Evolutionary conservation across 2,329 filamentous ascomycete genomes (phyloP), one percentile per base, ranked within the genome.

Genomic region (Neonectria punicea): DNA sequence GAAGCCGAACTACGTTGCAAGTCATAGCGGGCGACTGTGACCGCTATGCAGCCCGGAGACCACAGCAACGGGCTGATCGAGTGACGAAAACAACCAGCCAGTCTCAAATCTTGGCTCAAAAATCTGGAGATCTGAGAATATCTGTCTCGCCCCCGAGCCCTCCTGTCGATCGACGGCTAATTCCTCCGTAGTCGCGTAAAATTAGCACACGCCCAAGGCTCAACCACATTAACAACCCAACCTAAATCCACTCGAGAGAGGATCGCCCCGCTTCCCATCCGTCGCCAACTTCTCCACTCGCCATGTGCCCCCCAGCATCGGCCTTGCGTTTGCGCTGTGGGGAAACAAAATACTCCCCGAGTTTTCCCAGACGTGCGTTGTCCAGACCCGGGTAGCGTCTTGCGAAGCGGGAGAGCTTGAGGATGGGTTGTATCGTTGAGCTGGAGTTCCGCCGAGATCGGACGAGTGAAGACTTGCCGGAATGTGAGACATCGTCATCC

Each of bases 301-400:
- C 62, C 57, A 65, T 61, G 57, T 65, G 57, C 57, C 30, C 56
- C 56, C 43, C 50, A 41, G 43, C 55, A 41, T 60, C 44, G 44
- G 44, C 47, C 43, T 51, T 44, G 22, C 39, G 28, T 30, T 30
- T 18, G 49, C 16, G n/a, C 28, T 63, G 61, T 56, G 61, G 61
- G 61, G 61, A 64, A 63, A 22, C 28, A 16, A 18, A 16, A 55
- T 32, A 46, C 28, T 4, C 30, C 47, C 28, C 28, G 41, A 56
- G 13, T 34, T 9, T 34, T 56, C 28, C 28, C 43, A 34, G 18
- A 9, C 36, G 36, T 39, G 36, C 36, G 36, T 39, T 39, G 36
- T 5, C 36, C 36, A 39, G 36, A 39, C 36, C 14, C 14, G 39
- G 39, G 14, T 36, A 36, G 34, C 34, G 34, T 13, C 14, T 36